Evolutionary conservation across 257 asterid genomes (phyloP).

Genomic region (Jaltomata sinuosa): DNA sequence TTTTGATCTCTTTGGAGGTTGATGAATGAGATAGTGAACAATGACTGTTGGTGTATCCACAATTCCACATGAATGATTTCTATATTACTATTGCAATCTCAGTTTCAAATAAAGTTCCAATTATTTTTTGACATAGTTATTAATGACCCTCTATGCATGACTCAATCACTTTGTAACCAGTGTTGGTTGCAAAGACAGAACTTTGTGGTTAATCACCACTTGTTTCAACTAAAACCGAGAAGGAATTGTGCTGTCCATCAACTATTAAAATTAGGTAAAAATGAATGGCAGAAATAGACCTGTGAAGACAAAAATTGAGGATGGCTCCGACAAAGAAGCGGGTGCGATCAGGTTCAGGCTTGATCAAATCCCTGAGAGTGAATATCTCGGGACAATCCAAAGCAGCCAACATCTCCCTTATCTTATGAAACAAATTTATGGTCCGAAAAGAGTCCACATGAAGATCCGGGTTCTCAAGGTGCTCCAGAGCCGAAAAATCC

Average conservation of each 20-base stretch:
- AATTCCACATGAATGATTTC: neutral
- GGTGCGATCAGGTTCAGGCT: conserved; percentile 70
- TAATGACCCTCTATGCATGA: neutral
- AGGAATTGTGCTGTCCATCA: too few relatives aligned
- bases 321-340: conserved; percentile 63
- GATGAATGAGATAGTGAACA: neutral
- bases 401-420: conserved; percentile 34
- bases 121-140: neutral
- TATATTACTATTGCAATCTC: neutral
- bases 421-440: conserved; percentile 42
- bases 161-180: neutral
- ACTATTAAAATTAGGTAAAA: too few relatives aligned
- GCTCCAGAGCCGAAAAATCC: conserved; percentile 76
- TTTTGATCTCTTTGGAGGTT: neutral
- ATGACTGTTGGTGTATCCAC: neutral
- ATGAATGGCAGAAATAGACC: conserved; percentile 2
- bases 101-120: neutral
- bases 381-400: conserved; percentile 51
- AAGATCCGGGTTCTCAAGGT: conserved; percentile 69
- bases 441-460: conserved; percentile 50
- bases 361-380: conserved; percentile 58
- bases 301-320: conserved; percentile 66
- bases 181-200: neutral
- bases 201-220: neutral
- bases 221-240: neutral